Evolutionary conservation across 1,139 yeast genomes (phyloP).

Genomic region (Yamadazyma songkhlaensis): DNA sequence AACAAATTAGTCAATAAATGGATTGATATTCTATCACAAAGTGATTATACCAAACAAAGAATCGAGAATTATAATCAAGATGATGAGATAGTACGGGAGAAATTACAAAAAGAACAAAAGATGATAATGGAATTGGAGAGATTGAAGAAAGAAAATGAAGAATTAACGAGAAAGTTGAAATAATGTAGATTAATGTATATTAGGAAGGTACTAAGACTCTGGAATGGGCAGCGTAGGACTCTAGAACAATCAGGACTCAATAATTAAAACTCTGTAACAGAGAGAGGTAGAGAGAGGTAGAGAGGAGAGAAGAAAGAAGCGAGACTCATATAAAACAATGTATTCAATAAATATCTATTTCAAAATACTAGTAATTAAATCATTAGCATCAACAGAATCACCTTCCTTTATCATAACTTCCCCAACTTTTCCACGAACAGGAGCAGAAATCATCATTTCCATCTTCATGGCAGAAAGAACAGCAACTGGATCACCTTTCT

Average conservation of each 20-base stretch:
- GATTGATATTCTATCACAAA: conserved; percentile 46
- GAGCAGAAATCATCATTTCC: conserved; percentile 98
- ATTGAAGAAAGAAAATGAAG: conserved; percentile 27
- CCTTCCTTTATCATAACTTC: conserved; percentile 80
- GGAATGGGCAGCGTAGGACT: too few relatives aligned
- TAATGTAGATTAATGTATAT: conserved; percentile 8
- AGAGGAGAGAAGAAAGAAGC: too few relatives aligned
- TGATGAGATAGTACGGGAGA: conserved; percentile 21
- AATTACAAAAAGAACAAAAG: conserved; percentile 20
- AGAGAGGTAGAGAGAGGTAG: too few relatives aligned
- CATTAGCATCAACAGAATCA: conserved; percentile 93
- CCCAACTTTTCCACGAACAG: conserved; percentile 78
- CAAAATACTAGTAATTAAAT: conserved; percentile 53
- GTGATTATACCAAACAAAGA: conserved; percentile 40
- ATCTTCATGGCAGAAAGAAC: conserved; percentile 98
- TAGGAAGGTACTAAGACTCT: too few relatives aligned
- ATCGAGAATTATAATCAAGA: conserved; percentile 35
- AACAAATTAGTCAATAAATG: conserved; percentile 42
- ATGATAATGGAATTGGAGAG: conserved; percentile 23
- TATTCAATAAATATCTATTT: conserved; percentile 15
- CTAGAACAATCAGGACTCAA: too few relatives aligned
- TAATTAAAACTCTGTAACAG: too few relatives aligned
- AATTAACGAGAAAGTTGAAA: conserved; percentile 24
- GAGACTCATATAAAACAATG: not conserved
- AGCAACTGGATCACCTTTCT: conserved; percentile 95